A percentile compares a stretch with the other conserved stretches of the same genome.
These are phyloP conservation scores for Digitaria exilis DNA, from an alignment of 202 grass and related monocot species.

Conservation along the genomic window DNA sequence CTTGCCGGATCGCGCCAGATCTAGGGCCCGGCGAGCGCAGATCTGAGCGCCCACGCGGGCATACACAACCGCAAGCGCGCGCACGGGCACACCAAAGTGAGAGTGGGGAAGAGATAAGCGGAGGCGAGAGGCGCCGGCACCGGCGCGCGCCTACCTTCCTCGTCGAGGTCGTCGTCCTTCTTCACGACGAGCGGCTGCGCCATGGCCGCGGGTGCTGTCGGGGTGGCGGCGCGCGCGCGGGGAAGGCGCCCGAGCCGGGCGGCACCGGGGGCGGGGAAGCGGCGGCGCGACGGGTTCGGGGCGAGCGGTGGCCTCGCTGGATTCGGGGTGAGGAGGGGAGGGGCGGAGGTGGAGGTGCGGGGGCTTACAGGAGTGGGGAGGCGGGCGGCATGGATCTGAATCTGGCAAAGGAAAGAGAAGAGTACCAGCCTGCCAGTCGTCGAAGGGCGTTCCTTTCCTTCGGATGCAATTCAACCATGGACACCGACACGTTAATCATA, in stretches of 20 bases:
- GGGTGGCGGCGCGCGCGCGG: neutral
- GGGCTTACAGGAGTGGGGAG: slow-evolving; percentile 23
- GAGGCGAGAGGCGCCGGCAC: neutral
- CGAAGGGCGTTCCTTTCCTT: slow-evolving; percentile 15
- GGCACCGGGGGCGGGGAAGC: neutral
- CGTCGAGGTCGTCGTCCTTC: slow-evolving; percentile 97
- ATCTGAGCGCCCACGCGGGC: slow-evolving; percentile 13
- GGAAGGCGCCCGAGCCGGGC: slow-evolving; percentile 10
- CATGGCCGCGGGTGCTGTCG: slow-evolving; percentile 53
- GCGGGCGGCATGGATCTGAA: slow-evolving; percentile 58
- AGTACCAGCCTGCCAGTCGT: neutral
- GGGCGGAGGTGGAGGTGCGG: slow-evolving; percentile 10
- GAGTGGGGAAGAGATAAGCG: neutral
- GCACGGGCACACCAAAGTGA: neutral
- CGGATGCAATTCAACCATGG: slow-evolving; percentile 16
- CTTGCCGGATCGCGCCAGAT: slow-evolving; percentile 33
- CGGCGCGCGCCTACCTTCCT: slow-evolving; percentile 66
- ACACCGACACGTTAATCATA: neutral
- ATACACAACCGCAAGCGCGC: neutral
- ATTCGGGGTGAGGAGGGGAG: neutral
- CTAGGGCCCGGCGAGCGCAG: slow-evolving; percentile 11
- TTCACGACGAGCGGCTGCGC: slow-evolving; percentile 86
- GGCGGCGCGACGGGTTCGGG: neutral
- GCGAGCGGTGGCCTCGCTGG: slow-evolving; percentile 22
- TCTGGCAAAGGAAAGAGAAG: neutral